Evolutionary conservation across 108 stramenopile genomes (phyloP).

Genomic region (Cylindrotheca fusiformis): DNA sequence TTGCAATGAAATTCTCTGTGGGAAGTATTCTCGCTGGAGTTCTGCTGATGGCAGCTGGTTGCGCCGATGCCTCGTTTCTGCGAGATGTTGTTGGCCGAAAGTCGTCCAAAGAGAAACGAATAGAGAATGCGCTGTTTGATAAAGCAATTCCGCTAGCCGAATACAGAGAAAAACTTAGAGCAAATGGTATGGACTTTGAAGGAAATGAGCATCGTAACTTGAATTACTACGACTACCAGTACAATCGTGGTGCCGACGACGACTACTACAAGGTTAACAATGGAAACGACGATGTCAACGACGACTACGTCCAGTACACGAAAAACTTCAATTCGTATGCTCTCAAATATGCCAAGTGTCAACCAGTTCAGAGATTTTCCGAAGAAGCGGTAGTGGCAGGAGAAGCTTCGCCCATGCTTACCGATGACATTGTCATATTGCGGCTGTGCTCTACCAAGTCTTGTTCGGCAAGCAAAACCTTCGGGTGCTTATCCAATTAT

Average conservation of each 20-base stretch:
- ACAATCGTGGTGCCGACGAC: conserved; percentile 17
- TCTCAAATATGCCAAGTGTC: conserved; percentile 58
- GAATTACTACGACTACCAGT: conserved; percentile 6
- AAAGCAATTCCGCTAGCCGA: conserved; percentile 41
- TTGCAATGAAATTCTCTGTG: conserved; percentile 11
- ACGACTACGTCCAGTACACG: conserved; percentile 32
- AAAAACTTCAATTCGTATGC: conserved; percentile 48
- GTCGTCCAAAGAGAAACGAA: neutral
- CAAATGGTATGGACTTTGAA: conserved; percentile 8
- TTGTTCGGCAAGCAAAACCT: conserved; percentile 34
- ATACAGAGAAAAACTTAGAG: conserved; percentile 21
- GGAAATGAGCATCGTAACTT: neutral
- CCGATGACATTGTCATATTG: conserved; percentile 59
- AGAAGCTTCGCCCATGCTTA: conserved; percentile 58
- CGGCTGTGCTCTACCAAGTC: conserved; percentile 47
- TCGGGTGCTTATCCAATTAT: conserved; percentile 52
- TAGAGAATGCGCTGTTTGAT: conserved; percentile 23
- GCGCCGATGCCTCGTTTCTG: conserved; percentile 19
- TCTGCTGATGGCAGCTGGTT: neutral
- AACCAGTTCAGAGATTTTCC: conserved; percentile 61
- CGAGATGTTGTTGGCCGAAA: conserved; percentile 17
- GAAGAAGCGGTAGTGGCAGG: conserved; percentile 50
- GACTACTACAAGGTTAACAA: conserved; percentile 18
- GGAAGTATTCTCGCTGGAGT: neutral
- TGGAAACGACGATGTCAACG: conserved; percentile 22